phyloP scores from a whole-genome alignment of 2,329 filamentous ascomycete genomes.

The Colletotrichum horii region DNA sequence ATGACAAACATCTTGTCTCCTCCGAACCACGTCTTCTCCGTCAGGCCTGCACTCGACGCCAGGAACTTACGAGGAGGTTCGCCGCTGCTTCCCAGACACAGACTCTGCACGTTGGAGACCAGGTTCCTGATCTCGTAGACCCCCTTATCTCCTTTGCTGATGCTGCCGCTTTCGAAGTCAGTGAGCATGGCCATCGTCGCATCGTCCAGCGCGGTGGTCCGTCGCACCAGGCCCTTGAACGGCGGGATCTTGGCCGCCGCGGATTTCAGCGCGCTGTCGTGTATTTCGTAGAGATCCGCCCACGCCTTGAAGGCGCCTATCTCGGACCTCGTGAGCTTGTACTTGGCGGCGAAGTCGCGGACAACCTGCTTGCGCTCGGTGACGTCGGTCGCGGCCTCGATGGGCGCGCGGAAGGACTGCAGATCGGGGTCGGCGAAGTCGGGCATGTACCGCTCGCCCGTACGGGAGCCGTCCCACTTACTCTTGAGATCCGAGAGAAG shows the following conservation, averaged over 20 bases:
- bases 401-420: not conserved
- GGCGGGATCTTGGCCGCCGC: not conserved
- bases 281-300: not conserved
- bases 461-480: not conserved
- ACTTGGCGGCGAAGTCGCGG: not conserved
- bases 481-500: not conserved
- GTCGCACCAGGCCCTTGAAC: not conserved
- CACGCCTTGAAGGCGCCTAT: not conserved
- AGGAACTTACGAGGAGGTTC: not conserved
- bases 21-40: not conserved
- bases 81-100: not conserved
- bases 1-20: not conserved
- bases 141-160: not conserved
- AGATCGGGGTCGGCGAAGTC: not conserved
- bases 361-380: not conserved
- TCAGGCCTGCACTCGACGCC: not conserved
- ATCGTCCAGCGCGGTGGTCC: not conserved
- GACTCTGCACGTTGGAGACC: not conserved
- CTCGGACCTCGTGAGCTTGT: not conserved
- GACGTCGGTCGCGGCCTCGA: not conserved
- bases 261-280: not conserved
- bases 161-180: not conserved
- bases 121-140: not conserved
- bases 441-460: not conserved
- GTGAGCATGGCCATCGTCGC: not conserved